Evolutionary conservation across 1,284 basidiomycete genomes (phyloP).

Genomic region (Microstroma glucosiphilum): DNA sequence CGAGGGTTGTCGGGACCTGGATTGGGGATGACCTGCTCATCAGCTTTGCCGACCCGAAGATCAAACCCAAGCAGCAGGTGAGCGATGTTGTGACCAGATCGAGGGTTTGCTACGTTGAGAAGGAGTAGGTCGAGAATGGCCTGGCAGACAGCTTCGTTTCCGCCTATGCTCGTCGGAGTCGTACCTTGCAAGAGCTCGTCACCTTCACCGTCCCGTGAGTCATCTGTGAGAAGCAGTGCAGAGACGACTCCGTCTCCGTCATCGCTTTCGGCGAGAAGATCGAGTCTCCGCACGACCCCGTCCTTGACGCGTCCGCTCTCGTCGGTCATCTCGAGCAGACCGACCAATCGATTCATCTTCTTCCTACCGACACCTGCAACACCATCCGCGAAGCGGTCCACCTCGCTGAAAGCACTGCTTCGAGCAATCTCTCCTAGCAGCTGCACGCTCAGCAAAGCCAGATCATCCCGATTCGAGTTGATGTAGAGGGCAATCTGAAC

Average conservation of each 20-base stretch:
- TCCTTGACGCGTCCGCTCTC: slow-evolving; percentile 80
- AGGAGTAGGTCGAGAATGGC: slow-evolving; percentile 81
- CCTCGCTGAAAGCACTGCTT: slow-evolving; percentile 56
- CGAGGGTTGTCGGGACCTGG: slow-evolving; percentile 54
- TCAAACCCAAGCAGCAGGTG: slow-evolving; percentile 81
- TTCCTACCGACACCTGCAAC: slow-evolving; percentile 32
- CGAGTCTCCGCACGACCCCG: slow-evolving; percentile 69
- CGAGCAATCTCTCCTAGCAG: slow-evolving; percentile 65
- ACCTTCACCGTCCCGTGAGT: slow-evolving; percentile 34
- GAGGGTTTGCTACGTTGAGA: slow-evolving; percentile 64
- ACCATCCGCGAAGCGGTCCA: slow-evolving; percentile 56
- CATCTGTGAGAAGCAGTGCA: not conserved
- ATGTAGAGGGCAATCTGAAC: slow-evolving; percentile 79
- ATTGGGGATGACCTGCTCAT: slow-evolving; percentile 54
- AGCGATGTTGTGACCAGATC: slow-evolving; percentile 73
- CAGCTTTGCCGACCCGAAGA: slow-evolving; percentile 54
- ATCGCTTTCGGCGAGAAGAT: slow-evolving; percentile 50
- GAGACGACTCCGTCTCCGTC: slow-evolving; percentile 14
- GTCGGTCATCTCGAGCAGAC: slow-evolving; percentile 71
- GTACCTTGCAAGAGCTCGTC: slow-evolving; percentile 58
- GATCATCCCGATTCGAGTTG: slow-evolving; percentile 66
- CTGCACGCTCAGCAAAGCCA: slow-evolving; percentile 72
- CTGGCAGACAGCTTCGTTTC: slow-evolving; percentile 65
- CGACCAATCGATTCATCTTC: slow-evolving; percentile 61
- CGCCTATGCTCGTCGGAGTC: slow-evolving; percentile 47